Percentiles rank a stretch among this genome's conserved stretches.
Evolutionary conservation across 495 filamentous ascomycete genomes (phyloP).

Genomic region (Tuber microsphaerosporum): DNA sequence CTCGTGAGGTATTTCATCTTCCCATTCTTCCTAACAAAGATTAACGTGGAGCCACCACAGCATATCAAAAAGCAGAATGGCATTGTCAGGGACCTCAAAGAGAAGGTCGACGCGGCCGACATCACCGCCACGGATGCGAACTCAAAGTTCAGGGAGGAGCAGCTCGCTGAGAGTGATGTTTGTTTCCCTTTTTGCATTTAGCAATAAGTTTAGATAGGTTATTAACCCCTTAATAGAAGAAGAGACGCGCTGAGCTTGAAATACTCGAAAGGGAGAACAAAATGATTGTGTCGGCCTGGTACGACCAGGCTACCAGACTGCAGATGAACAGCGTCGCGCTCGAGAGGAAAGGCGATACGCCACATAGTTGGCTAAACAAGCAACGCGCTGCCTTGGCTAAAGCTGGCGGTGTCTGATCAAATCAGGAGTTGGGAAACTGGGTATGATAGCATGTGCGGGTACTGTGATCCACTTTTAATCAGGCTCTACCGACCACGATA

Average conservation of each 20-base stretch:
- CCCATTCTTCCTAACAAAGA: constrained; percentile 16
- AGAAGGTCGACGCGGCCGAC: constrained; percentile 51
- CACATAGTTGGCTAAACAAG: constrained; percentile 83
- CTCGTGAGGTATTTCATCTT: constrained; percentile 38
- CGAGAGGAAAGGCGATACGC: constrained; percentile 65
- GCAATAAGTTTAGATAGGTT: constrained; percentile 7
- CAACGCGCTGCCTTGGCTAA: constrained; percentile 46
- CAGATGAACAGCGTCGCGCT: constrained; percentile 83
- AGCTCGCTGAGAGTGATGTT: constrained; percentile 40
- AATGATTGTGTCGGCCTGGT: constrained; percentile 85
- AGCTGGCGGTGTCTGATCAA: not conserved
- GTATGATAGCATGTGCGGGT: not conserved
- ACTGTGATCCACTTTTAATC: not conserved
- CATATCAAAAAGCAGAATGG: constrained; percentile 57
- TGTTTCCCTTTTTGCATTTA: constrained; percentile 25
- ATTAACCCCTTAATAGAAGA: constrained; percentile 39
- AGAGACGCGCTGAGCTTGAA: constrained; percentile 58
- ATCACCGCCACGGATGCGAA: constrained; percentile 41
- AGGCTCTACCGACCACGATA: not conserved
- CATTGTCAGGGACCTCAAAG: constrained; percentile 54
- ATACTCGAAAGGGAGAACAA: constrained; percentile 73
- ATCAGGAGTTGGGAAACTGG: not conserved
- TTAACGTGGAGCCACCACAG: constrained; percentile 40
- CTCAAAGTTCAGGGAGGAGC: constrained; percentile 49
- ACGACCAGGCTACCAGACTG: constrained; percentile 72